Conservation (phyloP, 305 asterid species). For the Fraxinus velutina region DNA sequence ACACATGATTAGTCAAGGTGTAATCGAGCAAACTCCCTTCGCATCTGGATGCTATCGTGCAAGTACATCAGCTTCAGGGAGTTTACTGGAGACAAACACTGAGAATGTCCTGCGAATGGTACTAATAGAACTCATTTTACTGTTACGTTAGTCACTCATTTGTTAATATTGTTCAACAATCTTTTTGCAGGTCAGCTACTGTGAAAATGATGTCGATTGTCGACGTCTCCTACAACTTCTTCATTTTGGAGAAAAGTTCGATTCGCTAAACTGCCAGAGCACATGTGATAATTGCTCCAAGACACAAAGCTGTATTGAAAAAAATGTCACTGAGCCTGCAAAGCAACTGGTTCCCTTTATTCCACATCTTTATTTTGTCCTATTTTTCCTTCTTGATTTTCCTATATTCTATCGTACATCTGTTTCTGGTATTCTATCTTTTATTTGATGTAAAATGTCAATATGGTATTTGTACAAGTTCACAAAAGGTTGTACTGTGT, state of each 20-base stretch:
- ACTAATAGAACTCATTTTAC: slow-evolving; percentile 24
- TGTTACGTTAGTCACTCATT: slow-evolving; percentile 10
- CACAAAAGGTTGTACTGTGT: slow-evolving; percentile 17
- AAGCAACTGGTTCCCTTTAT: slow-evolving; percentile 65
- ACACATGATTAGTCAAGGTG: slow-evolving; percentile 93
- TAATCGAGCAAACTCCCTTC: slow-evolving; percentile 55
- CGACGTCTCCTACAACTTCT: slow-evolving; percentile 90
- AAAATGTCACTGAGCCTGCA: slow-evolving; percentile 75
- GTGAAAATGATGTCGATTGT: slow-evolving; percentile 89
- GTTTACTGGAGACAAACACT: slow-evolving; percentile 80
- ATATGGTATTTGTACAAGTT: slow-evolving; percentile 6
- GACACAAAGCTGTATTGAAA: slow-evolving; percentile 61
- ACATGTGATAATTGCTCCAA: slow-evolving; percentile 93
- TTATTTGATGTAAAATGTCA: slow-evolving; percentile 7
- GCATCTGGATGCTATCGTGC: slow-evolving; percentile 58
- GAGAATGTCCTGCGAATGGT: slow-evolving; percentile 93
- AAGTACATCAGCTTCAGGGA: slow-evolving; percentile 57
- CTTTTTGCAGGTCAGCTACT: slow-evolving; percentile 83
- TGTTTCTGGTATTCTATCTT: slow-evolving; percentile 14
- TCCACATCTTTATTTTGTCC: slow-evolving; percentile 5
- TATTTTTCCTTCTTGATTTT: slow-evolving; percentile 8
- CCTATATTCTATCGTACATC: neutral
- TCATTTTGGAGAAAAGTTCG: slow-evolving; percentile 95
- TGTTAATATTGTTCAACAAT: slow-evolving; percentile 16
- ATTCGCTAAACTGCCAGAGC: slow-evolving; percentile 67